phyloP scores from a whole-genome alignment of 148 eudicot genomes.

The Pouteria glomerata region DNA sequence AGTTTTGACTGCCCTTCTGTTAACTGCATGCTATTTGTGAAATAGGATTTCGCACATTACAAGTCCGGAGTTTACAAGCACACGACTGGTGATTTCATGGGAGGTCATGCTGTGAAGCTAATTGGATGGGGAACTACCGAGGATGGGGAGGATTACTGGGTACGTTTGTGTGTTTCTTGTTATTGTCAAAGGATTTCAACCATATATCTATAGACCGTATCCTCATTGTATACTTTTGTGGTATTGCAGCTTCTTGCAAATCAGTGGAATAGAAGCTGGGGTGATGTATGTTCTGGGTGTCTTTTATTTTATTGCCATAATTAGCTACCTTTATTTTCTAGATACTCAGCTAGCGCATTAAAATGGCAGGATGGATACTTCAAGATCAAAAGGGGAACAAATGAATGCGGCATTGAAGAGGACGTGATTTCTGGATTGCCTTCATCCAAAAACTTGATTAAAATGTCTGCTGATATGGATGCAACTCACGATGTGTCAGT shows the following conservation, averaged over 20 bases:
- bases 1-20: neutral
- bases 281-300: conserved; percentile 62
- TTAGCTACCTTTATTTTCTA: neutral
- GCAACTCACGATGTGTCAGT: conserved; percentile 31
- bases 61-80: conserved; percentile 92
- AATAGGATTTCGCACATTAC: conserved; percentile 92
- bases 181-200: neutral
- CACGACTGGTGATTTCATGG: conserved; percentile 58
- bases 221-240: conserved; percentile 10
- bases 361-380: conserved; percentile 82
- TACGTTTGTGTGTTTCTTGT: conserved; percentile 18
- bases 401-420: conserved; percentile 83
- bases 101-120: conserved; percentile 96
- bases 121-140: conserved; percentile 94
- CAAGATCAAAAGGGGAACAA: conserved; percentile 83
- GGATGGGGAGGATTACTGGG: conserved; percentile 94
- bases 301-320: neutral
- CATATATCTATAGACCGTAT: neutral
- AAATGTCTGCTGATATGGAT: conserved; percentile 27
- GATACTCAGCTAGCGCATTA: neutral
- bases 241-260: conserved; percentile 78
- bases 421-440: conserved; percentile 78
- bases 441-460: conserved; percentile 52
- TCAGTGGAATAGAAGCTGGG: conserved; percentile 95
- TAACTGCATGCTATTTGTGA: neutral